Conservation (phyloP, 2,329 filamentous ascomycete species). For the Paracamarosporium sp. region DNA sequence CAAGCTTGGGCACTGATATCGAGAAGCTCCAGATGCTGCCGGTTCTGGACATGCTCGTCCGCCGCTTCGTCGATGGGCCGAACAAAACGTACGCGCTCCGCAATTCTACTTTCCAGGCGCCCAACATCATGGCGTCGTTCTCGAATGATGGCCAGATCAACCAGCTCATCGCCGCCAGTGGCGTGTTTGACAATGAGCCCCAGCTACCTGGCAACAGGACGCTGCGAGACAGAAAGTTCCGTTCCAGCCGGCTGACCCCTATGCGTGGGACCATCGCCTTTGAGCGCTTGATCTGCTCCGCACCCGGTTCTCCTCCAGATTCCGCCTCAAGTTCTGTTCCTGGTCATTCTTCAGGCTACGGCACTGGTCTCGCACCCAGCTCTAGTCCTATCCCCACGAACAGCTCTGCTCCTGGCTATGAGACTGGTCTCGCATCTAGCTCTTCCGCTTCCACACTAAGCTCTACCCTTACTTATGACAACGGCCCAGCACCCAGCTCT, state of each 20-base stretch:
- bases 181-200: conserved; percentile 65
- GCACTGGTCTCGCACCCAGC: background rate
- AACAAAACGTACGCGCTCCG: conserved; percentile 55
- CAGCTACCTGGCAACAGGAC: conserved; percentile 57
- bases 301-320: background rate
- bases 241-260: conserved; percentile 62
- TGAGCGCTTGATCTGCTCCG: conserved; percentile 64
- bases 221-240: conserved; percentile 58
- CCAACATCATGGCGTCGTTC: conserved; percentile 67
- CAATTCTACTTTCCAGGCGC: conserved; percentile 57
- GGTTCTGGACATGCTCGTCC: conserved; percentile 62
- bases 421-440: no score
- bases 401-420: no score
- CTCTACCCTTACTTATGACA: background rate
- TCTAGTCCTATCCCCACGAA: background rate
- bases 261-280: conserved; percentile 72
- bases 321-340: background rate
- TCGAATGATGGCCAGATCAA: conserved; percentile 72
- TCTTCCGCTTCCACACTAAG: no score
- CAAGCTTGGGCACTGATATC: conserved; percentile 63
- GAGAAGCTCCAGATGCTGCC: conserved; percentile 67
- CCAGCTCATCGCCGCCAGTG: conserved; percentile 65
- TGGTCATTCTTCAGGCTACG: background rate
- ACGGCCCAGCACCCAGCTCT: background rate
- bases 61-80: conserved; percentile 61